phyloP scores from a whole-genome alignment of 805 yeast genomes.

The Wickerhamiella occidentalis region DNA sequence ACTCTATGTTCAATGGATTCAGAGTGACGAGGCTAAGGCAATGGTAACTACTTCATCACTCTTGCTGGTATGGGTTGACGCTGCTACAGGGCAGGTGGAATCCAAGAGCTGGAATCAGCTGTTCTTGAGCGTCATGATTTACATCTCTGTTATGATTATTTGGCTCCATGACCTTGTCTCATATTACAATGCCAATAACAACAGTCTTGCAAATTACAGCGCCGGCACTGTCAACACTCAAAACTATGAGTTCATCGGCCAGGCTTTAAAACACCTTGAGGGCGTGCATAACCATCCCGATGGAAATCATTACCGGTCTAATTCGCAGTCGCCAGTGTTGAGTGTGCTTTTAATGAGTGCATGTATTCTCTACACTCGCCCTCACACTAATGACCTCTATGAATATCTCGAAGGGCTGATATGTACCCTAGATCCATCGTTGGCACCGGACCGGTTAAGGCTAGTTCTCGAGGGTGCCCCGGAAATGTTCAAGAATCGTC shows the following conservation, averaged over 20 bases:
- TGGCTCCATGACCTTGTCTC: conserved; percentile 22
- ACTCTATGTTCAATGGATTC: conserved; percentile 23
- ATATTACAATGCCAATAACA: conserved; percentile 10
- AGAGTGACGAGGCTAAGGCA: conserved; percentile 22
- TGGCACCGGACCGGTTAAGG: conserved; percentile 13
- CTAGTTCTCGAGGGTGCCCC: conserved; percentile 14
- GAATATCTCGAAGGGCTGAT: conserved; percentile 18
- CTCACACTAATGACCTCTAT: conserved; percentile 16
- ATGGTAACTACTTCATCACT: conserved; percentile 22
- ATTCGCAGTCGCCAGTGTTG: conserved; percentile 9
- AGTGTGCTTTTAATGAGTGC: conserved; percentile 19
- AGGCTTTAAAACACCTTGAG: conserved; percentile 20
- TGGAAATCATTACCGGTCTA: conserved; percentile 5
- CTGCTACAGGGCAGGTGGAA: conserved; percentile 19
- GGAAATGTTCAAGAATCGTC: conserved; percentile 12
- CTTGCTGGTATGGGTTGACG: conserved; percentile 22
- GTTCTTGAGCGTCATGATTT: conserved; percentile 23
- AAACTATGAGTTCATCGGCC: conserved; percentile 20
- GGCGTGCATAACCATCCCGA: conserved; percentile 9
- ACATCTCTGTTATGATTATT: conserved; percentile 23
- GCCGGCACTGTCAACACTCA: conserved; percentile 14
- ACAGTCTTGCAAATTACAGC: background rate
- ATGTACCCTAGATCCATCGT: conserved; percentile 16
- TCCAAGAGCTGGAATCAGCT: conserved; percentile 16
- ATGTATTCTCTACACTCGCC: conserved; percentile 19